Conservation (phyloP, 169 alveolate genomes). For the Toxoplasma gondii region DNA sequence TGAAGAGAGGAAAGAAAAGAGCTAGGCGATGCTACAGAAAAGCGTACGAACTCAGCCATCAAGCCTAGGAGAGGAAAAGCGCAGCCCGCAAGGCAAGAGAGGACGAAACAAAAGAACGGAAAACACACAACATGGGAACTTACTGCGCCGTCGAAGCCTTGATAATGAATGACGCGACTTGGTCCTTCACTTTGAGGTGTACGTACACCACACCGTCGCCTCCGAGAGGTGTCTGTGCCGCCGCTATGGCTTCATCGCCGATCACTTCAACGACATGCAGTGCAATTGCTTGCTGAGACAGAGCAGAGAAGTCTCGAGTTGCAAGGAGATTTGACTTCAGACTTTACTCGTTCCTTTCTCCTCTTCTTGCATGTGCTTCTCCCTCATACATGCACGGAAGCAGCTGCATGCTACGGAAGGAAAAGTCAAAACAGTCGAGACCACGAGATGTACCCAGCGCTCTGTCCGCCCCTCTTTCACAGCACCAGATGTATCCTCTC, state of each 20-base stretch:
- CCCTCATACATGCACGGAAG: neutral
- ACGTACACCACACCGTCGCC: conserved; percentile 33
- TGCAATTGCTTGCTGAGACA: neutral
- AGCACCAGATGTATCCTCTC: no score
- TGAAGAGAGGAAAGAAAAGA: neutral
- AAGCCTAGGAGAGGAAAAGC: neutral
- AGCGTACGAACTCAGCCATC: neutral
- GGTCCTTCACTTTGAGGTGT: conserved; percentile 20
- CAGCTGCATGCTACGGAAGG: no score
- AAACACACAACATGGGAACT: neutral
- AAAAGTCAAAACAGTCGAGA: no score
- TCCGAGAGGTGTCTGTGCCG: neutral
- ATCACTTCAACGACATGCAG: conserved; percentile 24
- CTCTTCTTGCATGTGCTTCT: neutral
- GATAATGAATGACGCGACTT: conserved; percentile 18
- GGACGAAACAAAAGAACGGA: neutral
- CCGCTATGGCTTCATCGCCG: conserved; percentile 37
- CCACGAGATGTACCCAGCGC: no score
- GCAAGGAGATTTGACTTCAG: neutral
- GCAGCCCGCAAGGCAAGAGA: neutral
- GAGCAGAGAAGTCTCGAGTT: neutral
- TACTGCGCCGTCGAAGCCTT: conserved; percentile 18
- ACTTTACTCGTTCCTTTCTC: neutral
- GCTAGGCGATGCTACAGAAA: neutral
- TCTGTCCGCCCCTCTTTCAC: no score